Percentiles rank a stretch among this genome's conserved stretches.
phyloP scores from a whole-genome alignment of 306 rosid genomes.

The Corylus americana region DNA sequence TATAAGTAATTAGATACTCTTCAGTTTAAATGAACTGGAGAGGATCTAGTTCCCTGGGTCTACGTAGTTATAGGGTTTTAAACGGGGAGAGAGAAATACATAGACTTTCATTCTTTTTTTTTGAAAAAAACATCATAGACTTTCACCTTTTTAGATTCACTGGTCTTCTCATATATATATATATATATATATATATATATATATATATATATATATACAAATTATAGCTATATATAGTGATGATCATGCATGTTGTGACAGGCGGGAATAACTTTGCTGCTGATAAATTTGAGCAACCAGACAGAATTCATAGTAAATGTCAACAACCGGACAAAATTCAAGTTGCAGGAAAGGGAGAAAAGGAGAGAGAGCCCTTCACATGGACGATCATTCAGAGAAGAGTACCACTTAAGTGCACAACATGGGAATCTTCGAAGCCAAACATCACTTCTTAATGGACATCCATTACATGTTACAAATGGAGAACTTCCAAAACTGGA shows the following conservation, averaged over 20 bases:
- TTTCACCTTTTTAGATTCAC: too few species aligned
- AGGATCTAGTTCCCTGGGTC: too few species aligned
- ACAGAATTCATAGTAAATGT: conserved; percentile 50
- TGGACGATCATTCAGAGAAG: conserved; percentile 58
- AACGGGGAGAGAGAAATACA: too few species aligned
- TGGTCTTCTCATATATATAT: too few species aligned
- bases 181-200: too few species aligned
- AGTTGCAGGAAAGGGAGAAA: conserved; percentile 11
- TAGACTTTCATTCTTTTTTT: too few species aligned
- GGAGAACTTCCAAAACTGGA: conserved; percentile 68
- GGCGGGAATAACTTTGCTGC: conserved; percentile 72
- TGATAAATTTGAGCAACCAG: conserved; percentile 78
- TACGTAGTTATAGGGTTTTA: too few species aligned
- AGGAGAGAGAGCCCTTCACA: conserved; percentile 41
- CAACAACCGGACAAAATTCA: conserved; percentile 20
- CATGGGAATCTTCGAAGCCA: conserved; percentile 54
- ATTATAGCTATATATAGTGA: neutral
- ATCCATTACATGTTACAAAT: conserved; percentile 53
- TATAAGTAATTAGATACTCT: too few species aligned
- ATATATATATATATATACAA: too few species aligned
- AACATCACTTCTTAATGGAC: conserved; percentile 68
- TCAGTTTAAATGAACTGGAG: too few species aligned
- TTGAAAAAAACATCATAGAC: too few species aligned
- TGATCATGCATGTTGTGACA: conserved; percentile 22
- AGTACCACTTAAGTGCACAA: conserved; percentile 73